phyloP scores from a whole-genome alignment of 495 filamentous ascomycete species.

The Pseudevernia furfuracea region DNA sequence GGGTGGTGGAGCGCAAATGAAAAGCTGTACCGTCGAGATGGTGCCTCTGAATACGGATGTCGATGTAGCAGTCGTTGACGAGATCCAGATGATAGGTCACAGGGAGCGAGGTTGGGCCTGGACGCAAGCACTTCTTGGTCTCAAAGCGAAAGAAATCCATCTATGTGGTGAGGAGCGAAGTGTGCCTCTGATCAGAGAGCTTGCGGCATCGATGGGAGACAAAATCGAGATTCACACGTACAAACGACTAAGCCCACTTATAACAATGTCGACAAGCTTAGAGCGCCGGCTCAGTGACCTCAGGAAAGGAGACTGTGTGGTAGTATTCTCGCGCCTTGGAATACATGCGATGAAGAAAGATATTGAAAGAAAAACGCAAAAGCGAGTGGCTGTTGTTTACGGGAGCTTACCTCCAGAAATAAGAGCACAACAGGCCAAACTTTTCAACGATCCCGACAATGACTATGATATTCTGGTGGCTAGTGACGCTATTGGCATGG shows the following conservation, averaged over 20 bases:
- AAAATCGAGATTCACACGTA: slow-evolving; percentile 74
- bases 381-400: slow-evolving; percentile 85
- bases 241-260: slow-evolving; percentile 69
- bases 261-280: slow-evolving; percentile 55
- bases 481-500: slow-evolving; percentile 97
- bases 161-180: slow-evolving; percentile 84
- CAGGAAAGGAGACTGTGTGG: slow-evolving; percentile 82
- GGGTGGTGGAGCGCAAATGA: slow-evolving; percentile 40
- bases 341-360: slow-evolving; percentile 73
- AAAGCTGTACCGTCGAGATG: slow-evolving; percentile 97
- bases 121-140: slow-evolving; percentile 85
- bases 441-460: slow-evolving; percentile 91
- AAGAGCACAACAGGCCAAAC: slow-evolving; percentile 74
- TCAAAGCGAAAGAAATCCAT: slow-evolving; percentile 81
- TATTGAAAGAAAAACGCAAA: slow-evolving; percentile 69
- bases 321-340: slow-evolving; percentile 71
- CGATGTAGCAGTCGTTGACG: slow-evolving; percentile 93
- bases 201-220: slow-evolving; percentile 79
- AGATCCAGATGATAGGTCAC: slow-evolving; percentile 95
- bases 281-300: slow-evolving; percentile 55
- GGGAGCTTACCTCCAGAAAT: slow-evolving; percentile 88
- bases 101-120: slow-evolving; percentile 85
- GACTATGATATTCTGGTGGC: slow-evolving; percentile 92
- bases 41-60: slow-evolving; percentile 58
- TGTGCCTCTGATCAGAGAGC: slow-evolving; percentile 67